Evolutionary conservation across 108 stramenopile species (phyloP), one percentile per base, ranked within the genome.

Genomic region (Nitzschia putrida): DNA sequence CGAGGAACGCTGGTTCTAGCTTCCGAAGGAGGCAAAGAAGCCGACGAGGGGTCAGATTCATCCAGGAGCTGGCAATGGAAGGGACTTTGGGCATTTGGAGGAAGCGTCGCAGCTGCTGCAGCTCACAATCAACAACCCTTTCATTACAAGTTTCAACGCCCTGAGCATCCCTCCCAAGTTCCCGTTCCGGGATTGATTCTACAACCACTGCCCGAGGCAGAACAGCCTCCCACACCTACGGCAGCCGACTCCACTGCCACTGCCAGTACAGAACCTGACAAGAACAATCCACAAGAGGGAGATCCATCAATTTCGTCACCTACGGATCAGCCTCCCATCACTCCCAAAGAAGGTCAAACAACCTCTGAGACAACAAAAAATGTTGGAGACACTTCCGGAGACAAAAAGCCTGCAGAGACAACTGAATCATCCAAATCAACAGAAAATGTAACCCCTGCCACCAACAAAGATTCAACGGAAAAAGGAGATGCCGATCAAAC

Each of bases 31-130:
- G 18, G 38, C 1, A 61, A 61, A 2, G 38, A 61, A 5, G 20
- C 60, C 1, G 41, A 18, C 3, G 29, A 34, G 29, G 29, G 29
- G 23, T 29, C 29, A 38, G 38, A 9, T 57, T n/a, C 13, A 44
- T 44, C 13, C 20, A 74, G 69, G 21, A 53, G 69, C 54, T 89
- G 88, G 88, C 66, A 72, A 50, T 89, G 85, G 85, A 82, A 69
- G 20, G 88, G 88, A 40, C 71, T 80, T 0, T 89, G 88, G 88
- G 83, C 85, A 8, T 89, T 89, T 69, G 88, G 88, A 13, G 66
- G 55, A 44, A 52, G 42, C 60, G 71, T 18, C 66, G 53, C 72
- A 7, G 51, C 64, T 13, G 59, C 18, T 0, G 26, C 60, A 0
- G 58, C 58, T 40, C 71, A 44, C 12, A 42, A 39, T 26, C 64